Percentiles rank a stretch among this genome's conserved stretches.
These are phyloP conservation scores for Candida pseudofarinosa DNA, from an alignment of 805 yeast species.

Conservation along the genomic window DNA sequence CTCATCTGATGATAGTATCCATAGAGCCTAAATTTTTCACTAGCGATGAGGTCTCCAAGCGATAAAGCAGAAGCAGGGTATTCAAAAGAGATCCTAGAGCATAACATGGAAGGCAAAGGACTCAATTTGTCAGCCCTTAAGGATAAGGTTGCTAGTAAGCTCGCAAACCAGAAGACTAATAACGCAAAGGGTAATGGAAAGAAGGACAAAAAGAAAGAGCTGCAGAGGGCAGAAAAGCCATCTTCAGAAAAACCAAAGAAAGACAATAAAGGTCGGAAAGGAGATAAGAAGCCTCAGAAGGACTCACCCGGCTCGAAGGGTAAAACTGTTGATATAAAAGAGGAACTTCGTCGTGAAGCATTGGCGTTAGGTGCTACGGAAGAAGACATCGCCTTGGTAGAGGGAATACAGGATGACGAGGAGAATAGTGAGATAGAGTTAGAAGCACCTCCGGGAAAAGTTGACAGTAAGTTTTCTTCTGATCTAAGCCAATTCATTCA, in stretches of 20 bases:
- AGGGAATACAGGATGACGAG: slow-evolving; percentile 46
- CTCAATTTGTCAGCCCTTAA: slow-evolving; percentile 55
- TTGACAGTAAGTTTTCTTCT: slow-evolving; percentile 41
- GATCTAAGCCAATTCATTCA: slow-evolving; percentile 64
- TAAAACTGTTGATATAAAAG: slow-evolving; percentile 10
- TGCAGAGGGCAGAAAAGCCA: slow-evolving; percentile 8
- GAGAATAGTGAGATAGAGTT: slow-evolving; percentile 51
- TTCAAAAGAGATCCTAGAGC: background rate
- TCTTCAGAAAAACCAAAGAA: slow-evolving; percentile 3
- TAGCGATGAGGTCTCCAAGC: slow-evolving; percentile 6
- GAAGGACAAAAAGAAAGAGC: slow-evolving; percentile 3
- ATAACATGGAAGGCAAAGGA: slow-evolving; percentile 40
- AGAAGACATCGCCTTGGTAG: slow-evolving; percentile 66
- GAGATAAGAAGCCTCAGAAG: background rate
- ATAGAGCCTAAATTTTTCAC: background rate
- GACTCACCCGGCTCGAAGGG: slow-evolving; percentile 3
- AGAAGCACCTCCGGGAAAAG: slow-evolving; percentile 36
- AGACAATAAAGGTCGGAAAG: slow-evolving; percentile 1
- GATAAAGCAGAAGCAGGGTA: background rate
- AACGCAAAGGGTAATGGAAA: slow-evolving; percentile 15
- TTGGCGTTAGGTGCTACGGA: slow-evolving; percentile 81
- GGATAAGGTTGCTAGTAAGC: slow-evolving; percentile 58
- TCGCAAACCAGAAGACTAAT: slow-evolving; percentile 18
- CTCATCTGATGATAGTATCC: background rate
- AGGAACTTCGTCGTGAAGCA: slow-evolving; percentile 62